Percentiles rank a stretch among this genome's conserved stretches.
These are phyloP conservation scores for Pythium angustatum DNA, from an alignment of 352 stramenopile species.

Conservation along the genomic window DNA sequence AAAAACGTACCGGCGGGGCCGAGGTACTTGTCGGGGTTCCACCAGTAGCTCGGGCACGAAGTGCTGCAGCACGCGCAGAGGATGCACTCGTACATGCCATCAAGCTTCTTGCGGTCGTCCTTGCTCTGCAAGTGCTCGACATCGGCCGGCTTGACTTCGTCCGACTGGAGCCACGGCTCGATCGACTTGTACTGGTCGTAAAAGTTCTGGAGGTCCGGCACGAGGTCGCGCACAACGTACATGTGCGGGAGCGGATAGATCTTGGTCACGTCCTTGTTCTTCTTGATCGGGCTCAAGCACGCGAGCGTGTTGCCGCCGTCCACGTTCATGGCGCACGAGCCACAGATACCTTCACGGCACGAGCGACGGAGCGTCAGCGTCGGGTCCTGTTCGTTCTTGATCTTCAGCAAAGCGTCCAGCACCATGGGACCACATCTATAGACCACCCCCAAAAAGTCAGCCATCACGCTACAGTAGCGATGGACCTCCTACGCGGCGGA, in stretches of 20 bases:
- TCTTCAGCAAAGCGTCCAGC: slow-evolving; percentile 99
- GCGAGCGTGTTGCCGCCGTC: slow-evolving; percentile 98
- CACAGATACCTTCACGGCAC: slow-evolving; percentile 99
- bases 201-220: slow-evolving; percentile 99
- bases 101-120: slow-evolving; percentile 98
- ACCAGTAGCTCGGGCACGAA: slow-evolving; percentile 99
- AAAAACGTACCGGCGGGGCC: slow-evolving; percentile 75
- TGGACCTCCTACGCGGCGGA: background rate
- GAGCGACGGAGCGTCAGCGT: slow-evolving; percentile 98
- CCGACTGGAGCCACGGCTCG: slow-evolving; percentile 98
- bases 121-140: slow-evolving; percentile 89
- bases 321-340: slow-evolving; percentile 99
- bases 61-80: slow-evolving; percentile 99
- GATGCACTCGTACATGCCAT: slow-evolving; percentile 99
- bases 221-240: slow-evolving; percentile 99
- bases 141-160: slow-evolving; percentile 86
- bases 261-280: slow-evolving; percentile 92
- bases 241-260: slow-evolving; percentile 99
- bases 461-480: too few species aligned
- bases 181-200: slow-evolving; percentile 98
- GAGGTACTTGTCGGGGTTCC: slow-evolving; percentile 97
- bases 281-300: slow-evolving; percentile 97
- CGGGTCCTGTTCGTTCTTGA: slow-evolving; percentile 99
- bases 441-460: slow-evolving; percentile 8
- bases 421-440: slow-evolving; percentile 97